Conservation (phyloP, 73 alveolate species). For the Paramecium primaurelia region DNA sequence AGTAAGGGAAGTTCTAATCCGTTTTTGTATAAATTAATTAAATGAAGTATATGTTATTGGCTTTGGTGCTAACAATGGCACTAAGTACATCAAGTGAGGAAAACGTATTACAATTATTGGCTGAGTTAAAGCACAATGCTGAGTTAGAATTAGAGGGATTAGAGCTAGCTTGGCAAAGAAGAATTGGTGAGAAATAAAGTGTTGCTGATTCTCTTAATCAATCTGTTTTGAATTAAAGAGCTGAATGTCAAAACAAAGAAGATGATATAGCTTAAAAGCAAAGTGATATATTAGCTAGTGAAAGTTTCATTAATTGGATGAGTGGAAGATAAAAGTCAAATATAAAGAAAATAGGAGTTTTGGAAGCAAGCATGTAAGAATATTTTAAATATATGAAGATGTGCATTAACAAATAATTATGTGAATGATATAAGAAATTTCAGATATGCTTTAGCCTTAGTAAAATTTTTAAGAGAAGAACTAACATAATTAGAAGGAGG, state of each 20-base stretch:
- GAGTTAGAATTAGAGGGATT: slow-evolving; percentile 21
- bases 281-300: background rate
- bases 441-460: background rate
- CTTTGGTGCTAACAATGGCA: background rate
- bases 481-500: background rate
- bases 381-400: background rate
- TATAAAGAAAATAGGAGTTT: background rate
- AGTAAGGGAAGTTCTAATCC: slow-evolving; percentile 6
- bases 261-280: background rate
- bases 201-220: background rate
- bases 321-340: background rate
- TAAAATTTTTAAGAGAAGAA: background rate
- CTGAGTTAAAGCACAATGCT: slow-evolving; percentile 10
- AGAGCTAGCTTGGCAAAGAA: slow-evolving; percentile 36
- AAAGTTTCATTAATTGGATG: slow-evolving; percentile 24
- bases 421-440: background rate
- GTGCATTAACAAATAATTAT: slow-evolving; percentile 16
- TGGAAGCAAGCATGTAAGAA: slow-evolving; percentile 17
- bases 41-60: slow-evolving; percentile 5
- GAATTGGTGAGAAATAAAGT: background rate
- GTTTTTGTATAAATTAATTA: slow-evolving; percentile 8
- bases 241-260: background rate
- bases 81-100: slow-evolving; percentile 13
- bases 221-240: background rate
- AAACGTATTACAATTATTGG: background rate